Base-by-base conservation (phyloP, 768 basidiomycete species). In the Galerina sulciceps region DNA sequence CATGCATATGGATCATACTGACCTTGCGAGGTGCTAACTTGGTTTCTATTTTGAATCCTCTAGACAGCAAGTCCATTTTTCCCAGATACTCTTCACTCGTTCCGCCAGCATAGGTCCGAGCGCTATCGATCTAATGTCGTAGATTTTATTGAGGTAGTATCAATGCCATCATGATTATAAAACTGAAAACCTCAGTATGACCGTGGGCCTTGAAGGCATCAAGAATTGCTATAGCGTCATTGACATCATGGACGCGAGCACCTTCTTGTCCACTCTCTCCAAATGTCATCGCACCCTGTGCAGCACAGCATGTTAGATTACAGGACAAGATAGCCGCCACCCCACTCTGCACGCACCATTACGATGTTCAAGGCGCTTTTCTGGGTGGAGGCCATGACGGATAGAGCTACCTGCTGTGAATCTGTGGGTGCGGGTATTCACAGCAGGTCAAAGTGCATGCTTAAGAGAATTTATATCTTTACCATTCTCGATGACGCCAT, bases 1-100 rank as follows among this genome's bases (percentile, higher is more conserved):
- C 14, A 18, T 18, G 26, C 36, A 9, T 15, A 23, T 35, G 18
- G 40, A 20, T 51, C n/a, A 37, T n/a, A 44, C 41, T 56, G 37
- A 75, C 74, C 10, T 59, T 52, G 43, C 59, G 67, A 0, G 86
- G 85, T 58, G 79, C 80, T 15, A 85, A 78, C 67, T 89, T 89
- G 0, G 85, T 88, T 42, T 86, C 85, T 42, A 88, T 71, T 55
- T 78, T 77, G 22, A 88, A 65, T 0, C 84, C 84, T 36, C 82
- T 77, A 43, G 71, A 69, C 57, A 81, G 73, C 75, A 81, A 81
- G 58, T 78, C 72, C 53, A 81, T 74, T 70, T 82, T 73, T 6
- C 82, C 85, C n/a, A 88, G 76, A 61, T 73, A 75, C 44, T 77
- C 75, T 66, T 89, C 86, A 6, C 84, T 84, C 0, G 85, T 85